Percentiles rank a stretch among this genome's conserved stretches.
Evolutionary conservation across 495 filamentous ascomycete genomes (phyloP).

Genomic region (Pyrenula massariospora): DNA sequence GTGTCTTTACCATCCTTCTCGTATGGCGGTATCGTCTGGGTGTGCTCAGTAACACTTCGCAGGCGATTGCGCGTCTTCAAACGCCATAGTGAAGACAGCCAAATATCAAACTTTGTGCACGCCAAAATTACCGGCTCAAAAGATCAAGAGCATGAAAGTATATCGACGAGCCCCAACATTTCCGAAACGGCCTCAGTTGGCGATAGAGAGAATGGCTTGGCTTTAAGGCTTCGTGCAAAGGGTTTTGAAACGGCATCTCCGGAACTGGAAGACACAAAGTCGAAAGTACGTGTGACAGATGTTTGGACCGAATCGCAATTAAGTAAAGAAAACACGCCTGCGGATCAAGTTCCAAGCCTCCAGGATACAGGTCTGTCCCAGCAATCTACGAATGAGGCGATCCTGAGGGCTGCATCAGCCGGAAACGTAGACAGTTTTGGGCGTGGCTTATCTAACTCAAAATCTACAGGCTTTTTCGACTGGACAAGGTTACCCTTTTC

Average conservation of each 20-base stretch:
- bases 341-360: not conserved
- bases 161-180: not conserved
- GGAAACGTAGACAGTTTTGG: conserved; percentile 16
- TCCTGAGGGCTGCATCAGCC: conserved; percentile 14
- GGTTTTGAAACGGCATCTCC: not conserved
- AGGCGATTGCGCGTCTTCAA: conserved; percentile 52
- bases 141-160: not conserved
- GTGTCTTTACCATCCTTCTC: conserved; percentile 32
- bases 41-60: conserved; percentile 43
- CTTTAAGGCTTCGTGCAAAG: not conserved
- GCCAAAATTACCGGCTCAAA: not conserved
- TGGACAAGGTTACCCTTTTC: conserved; percentile 55
- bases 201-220: not conserved
- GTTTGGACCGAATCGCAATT: not conserved
- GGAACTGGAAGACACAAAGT: not conserved
- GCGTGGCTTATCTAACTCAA: not conserved
- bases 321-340: not conserved
- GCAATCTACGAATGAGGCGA: conserved; percentile 11
- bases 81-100: conserved; percentile 16
- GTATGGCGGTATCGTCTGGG: conserved; percentile 51
- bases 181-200: not conserved
- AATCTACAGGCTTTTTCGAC: conserved; percentile 36
- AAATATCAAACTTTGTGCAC: not conserved
- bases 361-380: not conserved
- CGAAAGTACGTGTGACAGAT: not conserved